Evolutionary conservation across 139 green algal species (phyloP).

Genomic region (Chlamydomonas sp.): DNA sequence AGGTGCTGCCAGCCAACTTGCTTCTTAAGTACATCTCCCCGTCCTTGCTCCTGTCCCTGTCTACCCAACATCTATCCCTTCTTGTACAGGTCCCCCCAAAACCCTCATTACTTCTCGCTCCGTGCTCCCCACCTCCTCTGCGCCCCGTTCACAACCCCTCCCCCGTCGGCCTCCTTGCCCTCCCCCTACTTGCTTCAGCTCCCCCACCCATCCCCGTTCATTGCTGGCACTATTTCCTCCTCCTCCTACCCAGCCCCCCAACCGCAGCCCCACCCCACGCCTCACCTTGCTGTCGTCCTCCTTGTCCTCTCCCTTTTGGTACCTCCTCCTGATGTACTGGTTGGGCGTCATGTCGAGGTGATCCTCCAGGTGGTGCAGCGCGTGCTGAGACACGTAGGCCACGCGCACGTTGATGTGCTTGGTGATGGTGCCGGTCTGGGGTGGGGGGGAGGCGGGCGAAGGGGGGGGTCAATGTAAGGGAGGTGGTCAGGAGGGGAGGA

Average conservation of each 20-base stretch:
- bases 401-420: conserved; percentile 93
- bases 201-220: background rate
- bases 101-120: no score
- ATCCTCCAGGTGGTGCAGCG: conserved; percentile 96
- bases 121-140: no score
- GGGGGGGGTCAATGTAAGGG: background rate
- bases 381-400: conserved; percentile 95
- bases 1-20: no score
- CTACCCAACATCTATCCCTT: no score
- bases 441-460: background rate
- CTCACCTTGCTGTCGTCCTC: conserved; percentile 53
- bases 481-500: background rate
- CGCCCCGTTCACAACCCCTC: no score
- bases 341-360: conserved; percentile 89
- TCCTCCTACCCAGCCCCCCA: background rate
- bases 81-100: no score
- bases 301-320: conserved; percentile 79
- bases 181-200: no score
- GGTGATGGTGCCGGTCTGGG: conserved; percentile 63
- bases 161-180: no score
- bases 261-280: background rate
- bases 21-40: no score
- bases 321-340: conserved; percentile 94
- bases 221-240: background rate
- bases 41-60: no score